Conservation (phyloP, 352 stramenopile species). For the Pythium dissimile region DNA sequence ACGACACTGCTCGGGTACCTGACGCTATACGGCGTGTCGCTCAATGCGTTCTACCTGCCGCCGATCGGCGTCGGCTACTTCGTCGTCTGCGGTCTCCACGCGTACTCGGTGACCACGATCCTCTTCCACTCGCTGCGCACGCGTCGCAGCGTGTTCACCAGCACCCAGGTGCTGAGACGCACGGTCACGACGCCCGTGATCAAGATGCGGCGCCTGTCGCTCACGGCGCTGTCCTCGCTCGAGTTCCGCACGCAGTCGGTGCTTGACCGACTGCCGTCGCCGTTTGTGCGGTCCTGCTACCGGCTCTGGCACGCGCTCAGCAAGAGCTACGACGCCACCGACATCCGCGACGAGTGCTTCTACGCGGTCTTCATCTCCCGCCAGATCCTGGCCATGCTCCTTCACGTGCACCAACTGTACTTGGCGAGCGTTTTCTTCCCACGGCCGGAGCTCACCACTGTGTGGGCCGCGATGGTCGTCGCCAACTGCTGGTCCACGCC, state of each 20-base stretch:
- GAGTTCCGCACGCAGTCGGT: constrained; percentile 25
- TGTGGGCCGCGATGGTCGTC: constrained; percentile 8
- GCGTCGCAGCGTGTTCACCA: constrained; percentile 16
- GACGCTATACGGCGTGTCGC: constrained; percentile 16
- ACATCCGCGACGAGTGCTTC: constrained; percentile 15
- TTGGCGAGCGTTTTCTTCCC: constrained; percentile 3
- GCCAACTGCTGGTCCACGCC: constrained; percentile 11
- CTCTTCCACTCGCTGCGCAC: constrained; percentile 19
- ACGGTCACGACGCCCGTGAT: constrained; percentile 22
- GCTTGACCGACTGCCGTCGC: constrained; percentile 17
- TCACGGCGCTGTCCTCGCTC: constrained; percentile 13
- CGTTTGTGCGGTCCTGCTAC: constrained; percentile 12
- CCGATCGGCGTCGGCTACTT: constrained; percentile 23
- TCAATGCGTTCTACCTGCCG: constrained; percentile 22
- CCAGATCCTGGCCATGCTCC: constrained; percentile 1
- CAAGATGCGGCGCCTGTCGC: constrained; percentile 15
- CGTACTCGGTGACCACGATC: constrained; percentile 16
- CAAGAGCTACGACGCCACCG: constrained; percentile 3
- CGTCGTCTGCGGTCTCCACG: constrained; percentile 17
- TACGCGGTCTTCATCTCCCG: constrained; percentile 8
- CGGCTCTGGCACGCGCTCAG: constrained; percentile 2
- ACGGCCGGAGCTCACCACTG: neutral
- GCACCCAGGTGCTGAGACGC: constrained; percentile 9
- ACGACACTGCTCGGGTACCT: constrained; percentile 18
- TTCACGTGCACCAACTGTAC: constrained; percentile 14